A percentile compares a stretch with the other conserved stretches of the same genome.
These are phyloP conservation scores for Trichoderma arundinaceum DNA, from an alignment of 2,329 filamentous ascomycete genomes.

Conservation along the genomic window DNA sequence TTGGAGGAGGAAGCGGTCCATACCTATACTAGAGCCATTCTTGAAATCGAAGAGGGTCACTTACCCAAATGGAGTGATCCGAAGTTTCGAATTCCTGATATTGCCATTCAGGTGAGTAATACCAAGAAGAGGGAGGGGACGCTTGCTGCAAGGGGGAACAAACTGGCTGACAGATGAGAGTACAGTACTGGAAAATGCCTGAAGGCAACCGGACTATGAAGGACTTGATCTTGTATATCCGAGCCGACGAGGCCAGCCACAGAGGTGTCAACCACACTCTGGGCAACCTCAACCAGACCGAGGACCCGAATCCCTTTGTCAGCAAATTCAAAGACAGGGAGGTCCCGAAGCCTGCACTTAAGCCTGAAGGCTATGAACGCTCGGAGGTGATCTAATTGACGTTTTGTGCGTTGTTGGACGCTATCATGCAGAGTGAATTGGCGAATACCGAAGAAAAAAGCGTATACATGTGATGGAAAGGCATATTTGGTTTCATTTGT, in stretches of 20 bases:
- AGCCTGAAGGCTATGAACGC: conserved; percentile 80
- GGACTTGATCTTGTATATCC: conserved; percentile 85
- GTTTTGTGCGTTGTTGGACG: neutral
- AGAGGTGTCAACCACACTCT: conserved; percentile 96
- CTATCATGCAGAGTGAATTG: neutral
- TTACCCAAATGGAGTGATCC: conserved; percentile 78
- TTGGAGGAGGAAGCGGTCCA: conserved; percentile 96
- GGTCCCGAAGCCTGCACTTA: conserved; percentile 68
- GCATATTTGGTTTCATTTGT: conserved; percentile 1
- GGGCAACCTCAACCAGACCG: conserved; percentile 80
- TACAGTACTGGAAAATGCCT: conserved; percentile 88
- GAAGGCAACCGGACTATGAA: conserved; percentile 81
- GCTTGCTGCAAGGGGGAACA: neutral
- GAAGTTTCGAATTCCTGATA: conserved; percentile 79
- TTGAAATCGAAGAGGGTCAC: conserved; percentile 83
- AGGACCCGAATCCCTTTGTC: conserved; percentile 92
- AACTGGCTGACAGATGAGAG: neutral
- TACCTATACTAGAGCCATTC: conserved; percentile 89
- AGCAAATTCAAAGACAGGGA: conserved; percentile 76
- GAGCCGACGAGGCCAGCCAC: conserved; percentile 88
- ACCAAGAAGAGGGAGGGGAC: neutral
- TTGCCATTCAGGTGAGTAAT: conserved; percentile 68
- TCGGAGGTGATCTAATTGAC: conserved; percentile 70
- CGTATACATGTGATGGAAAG: neutral
- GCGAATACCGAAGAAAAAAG: neutral